Base-by-base conservation (phyloP, 768 basidiomycete species). In the Cystofilobasidium capitatum region DNA sequence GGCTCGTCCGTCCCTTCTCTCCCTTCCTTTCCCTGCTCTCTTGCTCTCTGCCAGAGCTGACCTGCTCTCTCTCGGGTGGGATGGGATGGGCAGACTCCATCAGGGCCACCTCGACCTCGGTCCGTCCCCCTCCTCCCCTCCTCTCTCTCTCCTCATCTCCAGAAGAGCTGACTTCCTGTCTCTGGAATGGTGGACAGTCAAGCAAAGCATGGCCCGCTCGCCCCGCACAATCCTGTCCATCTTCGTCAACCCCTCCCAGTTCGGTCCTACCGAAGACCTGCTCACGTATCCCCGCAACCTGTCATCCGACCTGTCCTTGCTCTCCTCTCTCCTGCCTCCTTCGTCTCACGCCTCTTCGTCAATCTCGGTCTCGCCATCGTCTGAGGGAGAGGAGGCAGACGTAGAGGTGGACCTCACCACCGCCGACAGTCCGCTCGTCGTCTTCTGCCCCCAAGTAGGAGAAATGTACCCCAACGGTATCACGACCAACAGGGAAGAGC, bases 401-500 rank as follows among this genome's bases (percentile, higher is more conserved):
- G 51, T 42, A 20, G 40, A 10, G 40, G 10, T 42, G 10, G 40
- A 20, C 40, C 10, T 10, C 40, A 20, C 20, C 71, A 71, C 10
- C 71, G 82, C 76, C 36, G 55, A 47, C 22, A 72, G 8, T 70
- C 69, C 76, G 20, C 65, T 78, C 35, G 70, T 76, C 0, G 82
- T 99, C 8, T 97, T 98, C 74, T 72, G 88, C 10, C 96, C 96
- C 0, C 77, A 81, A 0, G 85, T 87, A 16, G 76, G 80, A 42
- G 91, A 90, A 64, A 93, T 99, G 84, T 98, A 97, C 74, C 96
- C 96, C 0, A 86, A 87, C 4, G 92, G 93, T 0, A 90, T 97
- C 74, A 79, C 82, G 51, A 91, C 92, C 74, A 83, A 89, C 72
- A 80, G 86, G 26, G 71, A 79, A 0, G 79, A 81, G 33, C 93